Percentiles rank a stretch among this genome's conserved stretches.
These are phyloP conservation scores for Melanopsichium pennsylvanicum DNA, from an alignment of 1,284 basidiomycete genomes.

Conservation along the genomic window DNA sequence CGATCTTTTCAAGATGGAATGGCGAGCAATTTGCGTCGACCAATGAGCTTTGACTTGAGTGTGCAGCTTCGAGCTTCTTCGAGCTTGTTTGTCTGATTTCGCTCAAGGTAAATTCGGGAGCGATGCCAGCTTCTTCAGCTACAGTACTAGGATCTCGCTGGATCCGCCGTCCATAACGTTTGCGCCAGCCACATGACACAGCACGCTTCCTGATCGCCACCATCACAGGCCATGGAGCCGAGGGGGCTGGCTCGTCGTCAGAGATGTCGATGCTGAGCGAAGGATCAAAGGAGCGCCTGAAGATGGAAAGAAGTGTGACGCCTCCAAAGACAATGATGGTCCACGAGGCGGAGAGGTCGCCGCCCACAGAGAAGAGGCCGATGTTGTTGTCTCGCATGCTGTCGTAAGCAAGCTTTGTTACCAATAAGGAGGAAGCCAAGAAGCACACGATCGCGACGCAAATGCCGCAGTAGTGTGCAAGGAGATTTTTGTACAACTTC, in stretches of 20 bases:
- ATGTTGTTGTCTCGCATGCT: conserved; percentile 9
- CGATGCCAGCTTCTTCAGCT: too few relatives aligned
- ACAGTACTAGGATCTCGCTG: too few relatives aligned
- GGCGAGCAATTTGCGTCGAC: too few relatives aligned
- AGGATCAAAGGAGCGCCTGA: conserved; percentile 33
- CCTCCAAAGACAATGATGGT: conserved; percentile 5
- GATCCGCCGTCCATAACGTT: too few relatives aligned
- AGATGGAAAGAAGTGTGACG: conserved; percentile 11
- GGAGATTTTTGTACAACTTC: conserved; percentile 18
- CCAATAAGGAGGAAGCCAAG: not conserved
- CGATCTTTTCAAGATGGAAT: too few relatives aligned
- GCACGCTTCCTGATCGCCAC: not conserved
- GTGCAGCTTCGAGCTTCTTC: too few relatives aligned
- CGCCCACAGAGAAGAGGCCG: not conserved
- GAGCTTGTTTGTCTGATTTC: too few relatives aligned
- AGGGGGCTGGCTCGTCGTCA: conserved; percentile 2
- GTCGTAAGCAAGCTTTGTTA: conserved; percentile 1
- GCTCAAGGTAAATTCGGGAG: too few relatives aligned
- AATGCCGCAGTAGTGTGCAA: conserved; percentile 24
- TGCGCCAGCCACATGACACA: conserved; percentile 7
- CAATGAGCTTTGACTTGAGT: too few relatives aligned
- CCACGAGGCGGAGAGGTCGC: conserved; percentile 8
- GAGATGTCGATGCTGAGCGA: conserved; percentile 32
- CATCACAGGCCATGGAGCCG: not conserved
- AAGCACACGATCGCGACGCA: conserved; percentile 17